These are phyloP conservation scores for Parascedosporium putredinis DNA, from an alignment of 2,329 filamentous ascomycete genomes.

Conservation along the genomic window DNA sequence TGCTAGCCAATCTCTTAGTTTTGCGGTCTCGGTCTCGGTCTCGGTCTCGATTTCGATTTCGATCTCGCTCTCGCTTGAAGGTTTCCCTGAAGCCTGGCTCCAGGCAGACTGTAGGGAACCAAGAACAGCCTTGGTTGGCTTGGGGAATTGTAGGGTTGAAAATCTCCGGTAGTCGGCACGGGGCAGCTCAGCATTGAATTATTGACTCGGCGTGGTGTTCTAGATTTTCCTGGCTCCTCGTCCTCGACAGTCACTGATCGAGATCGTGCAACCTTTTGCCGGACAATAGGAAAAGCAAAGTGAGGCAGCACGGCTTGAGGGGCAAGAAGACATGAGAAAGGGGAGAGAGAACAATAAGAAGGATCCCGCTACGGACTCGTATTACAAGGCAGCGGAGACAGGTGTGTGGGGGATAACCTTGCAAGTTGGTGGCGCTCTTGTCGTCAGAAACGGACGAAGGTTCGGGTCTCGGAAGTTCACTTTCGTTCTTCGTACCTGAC, in stretches of 20 bases:
- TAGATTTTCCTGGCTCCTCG: neutral
- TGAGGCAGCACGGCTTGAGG: neutral
- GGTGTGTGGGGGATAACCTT: neutral
- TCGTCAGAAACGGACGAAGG: slow-evolving; percentile 3
- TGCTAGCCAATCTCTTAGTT: too few relatives aligned
- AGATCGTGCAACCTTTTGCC: neutral
- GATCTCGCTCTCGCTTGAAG: too few relatives aligned
- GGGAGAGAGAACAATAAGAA: neutral
- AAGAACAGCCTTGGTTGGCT: too few relatives aligned
- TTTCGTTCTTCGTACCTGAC: neutral
- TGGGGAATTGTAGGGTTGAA: too few relatives aligned
- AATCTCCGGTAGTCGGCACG: too few relatives aligned
- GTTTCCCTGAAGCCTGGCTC: too few relatives aligned
- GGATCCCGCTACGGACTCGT: neutral
- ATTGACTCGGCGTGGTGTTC: neutral
- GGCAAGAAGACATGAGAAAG: neutral
- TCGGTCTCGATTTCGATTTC: neutral
- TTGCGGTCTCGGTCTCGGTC: neutral
- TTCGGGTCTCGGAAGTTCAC: neutral
- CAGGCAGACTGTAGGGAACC: too few relatives aligned
- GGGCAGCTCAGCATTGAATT: neutral
- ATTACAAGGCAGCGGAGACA: slow-evolving; percentile 1
- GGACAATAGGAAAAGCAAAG: neutral
- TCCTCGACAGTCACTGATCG: neutral
- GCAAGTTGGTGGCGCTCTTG: slow-evolving; percentile 2